Conservation (phyloP, 163 green algal genomes). For the Volvox carteri region DNA sequence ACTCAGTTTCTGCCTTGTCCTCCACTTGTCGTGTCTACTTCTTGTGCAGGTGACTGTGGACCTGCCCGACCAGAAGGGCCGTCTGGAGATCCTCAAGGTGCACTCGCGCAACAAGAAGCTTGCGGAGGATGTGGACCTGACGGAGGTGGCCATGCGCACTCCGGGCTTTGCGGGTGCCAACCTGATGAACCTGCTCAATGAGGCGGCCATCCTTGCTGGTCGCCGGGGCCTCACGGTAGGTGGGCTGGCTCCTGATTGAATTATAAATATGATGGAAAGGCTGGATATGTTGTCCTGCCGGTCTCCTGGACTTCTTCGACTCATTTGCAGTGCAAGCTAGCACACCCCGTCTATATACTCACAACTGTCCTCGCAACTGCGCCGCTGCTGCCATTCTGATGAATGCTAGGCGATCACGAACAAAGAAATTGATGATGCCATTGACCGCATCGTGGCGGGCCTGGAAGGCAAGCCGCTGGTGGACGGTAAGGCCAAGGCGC, state of each 20-base stretch:
- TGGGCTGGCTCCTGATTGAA: no score
- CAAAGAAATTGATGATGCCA: conserved; percentile 92
- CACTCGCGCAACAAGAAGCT: conserved; percentile 98
- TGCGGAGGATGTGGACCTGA: conserved; percentile 89
- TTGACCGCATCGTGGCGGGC: conserved; percentile 95
- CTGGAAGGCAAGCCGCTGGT: conserved; percentile 98
- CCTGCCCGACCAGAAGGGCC: conserved; percentile 95
- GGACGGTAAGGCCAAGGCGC: conserved; percentile 96
- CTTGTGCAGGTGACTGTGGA: conserved; percentile 93
- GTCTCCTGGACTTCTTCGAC: no score
- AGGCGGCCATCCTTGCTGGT: conserved; percentile 97
- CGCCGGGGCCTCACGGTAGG: conserved; percentile 77
- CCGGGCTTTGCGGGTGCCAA: conserved; percentile 97
- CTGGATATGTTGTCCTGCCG: no score
- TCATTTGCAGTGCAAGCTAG: no score
- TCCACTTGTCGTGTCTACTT: no score
- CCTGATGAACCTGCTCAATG: conserved; percentile 99
- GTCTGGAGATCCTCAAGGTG: conserved; percentile 95
- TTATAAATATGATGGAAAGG: no score
- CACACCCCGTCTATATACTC: no score
- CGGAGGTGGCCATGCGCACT: conserved; percentile 86
- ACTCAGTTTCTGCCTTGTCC: no score
- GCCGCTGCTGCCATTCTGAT: no score
- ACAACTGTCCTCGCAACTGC: no score
- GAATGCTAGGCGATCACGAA: conserved; percentile 88